Conservation (phyloP, 1,284 basidiomycete genomes). For the Moesziomyces antarcticus region DNA sequence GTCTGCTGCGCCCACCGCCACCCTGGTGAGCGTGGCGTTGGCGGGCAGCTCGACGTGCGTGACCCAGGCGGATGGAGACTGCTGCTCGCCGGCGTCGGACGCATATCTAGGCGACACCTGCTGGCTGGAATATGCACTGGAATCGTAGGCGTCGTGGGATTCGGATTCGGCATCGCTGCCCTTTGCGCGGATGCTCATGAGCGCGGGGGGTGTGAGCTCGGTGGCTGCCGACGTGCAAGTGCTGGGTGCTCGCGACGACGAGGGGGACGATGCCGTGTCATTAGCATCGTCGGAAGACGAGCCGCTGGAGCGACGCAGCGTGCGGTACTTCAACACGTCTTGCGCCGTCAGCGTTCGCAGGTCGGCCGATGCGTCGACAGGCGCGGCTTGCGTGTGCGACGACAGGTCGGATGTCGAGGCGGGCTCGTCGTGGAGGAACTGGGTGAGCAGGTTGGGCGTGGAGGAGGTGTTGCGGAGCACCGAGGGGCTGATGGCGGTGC, state of each 20-base stretch:
- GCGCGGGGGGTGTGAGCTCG: conserved; percentile 40
- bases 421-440: conserved; percentile 21
- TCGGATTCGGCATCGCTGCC: not conserved
- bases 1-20: conserved; percentile 28
- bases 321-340: conserved; percentile 35
- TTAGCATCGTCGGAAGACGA: conserved; percentile 45
- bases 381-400: not conserved
- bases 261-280: conserved; percentile 41
- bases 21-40: conserved; percentile 44
- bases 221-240: conserved; percentile 48
- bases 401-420: conserved; percentile 4
- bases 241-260: conserved; percentile 37
- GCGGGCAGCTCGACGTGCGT: conserved; percentile 51
- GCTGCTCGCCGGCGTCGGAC: conserved; percentile 15
- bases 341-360: conserved; percentile 32
- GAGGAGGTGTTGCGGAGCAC: conserved; percentile 57
- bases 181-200: conserved; percentile 12
- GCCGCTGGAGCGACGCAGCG: conserved; percentile 35
- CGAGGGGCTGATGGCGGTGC: conserved; percentile 27
- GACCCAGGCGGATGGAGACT: conserved; percentile 23
- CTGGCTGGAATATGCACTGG: conserved; percentile 10
- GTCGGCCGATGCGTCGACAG: conserved; percentile 8
- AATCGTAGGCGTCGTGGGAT: not conserved
- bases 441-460: conserved; percentile 56
- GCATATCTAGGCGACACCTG: conserved; percentile 20